Base-by-base conservation (phyloP, 1,139 yeast species). In the Pichia sp. region DNA sequence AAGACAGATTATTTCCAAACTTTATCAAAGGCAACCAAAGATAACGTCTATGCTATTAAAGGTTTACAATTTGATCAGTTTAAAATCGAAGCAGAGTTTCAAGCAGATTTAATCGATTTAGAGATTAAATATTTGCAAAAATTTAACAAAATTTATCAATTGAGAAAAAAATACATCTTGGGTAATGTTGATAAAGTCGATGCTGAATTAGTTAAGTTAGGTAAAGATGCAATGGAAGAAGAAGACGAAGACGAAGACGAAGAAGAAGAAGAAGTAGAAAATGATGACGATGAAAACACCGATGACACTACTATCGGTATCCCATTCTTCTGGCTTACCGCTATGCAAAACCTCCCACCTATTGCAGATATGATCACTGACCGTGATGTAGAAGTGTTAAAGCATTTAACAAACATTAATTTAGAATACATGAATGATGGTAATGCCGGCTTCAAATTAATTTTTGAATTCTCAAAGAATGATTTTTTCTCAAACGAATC, bases 291-390 rank as follows among this genome's bases (percentile, higher is more conserved):
- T 11, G 78, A 70, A 12, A 76, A 70, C 22, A 70, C 39, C 7
- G 52, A 36, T 20, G 46, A 34, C 15, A 5, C 13, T 12, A 11
- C 22, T 5, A 72, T 72, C 56, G 99, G 99, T 57, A 79, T 92
- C 59, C 97, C 98, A 47, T 82, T 86, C 49, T 92, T 92, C 74
- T 92, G 99, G 99, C 76, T 90, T 61, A 92, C 97, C 23, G 95
- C 97, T 9, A 73, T 92, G 69, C 94, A 86, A 67, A 92, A 90
- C 70, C 73, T 92, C 59, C 79, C 83, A 26, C 82, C 88, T 34
- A 80, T 90, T 40, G 78, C 90, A 32, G 96, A 89, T 56, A 81
- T 89, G 56, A 86, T 94, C 60, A 80, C 94, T 42, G 97, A 89
- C 52, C 80, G 95, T 61, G 99, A 92, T 67, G 79, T 85, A 48